phyloP scores from a whole-genome alignment of 352 stramenopile genomes.

The Phytopythium chamaehyphon region DNA sequence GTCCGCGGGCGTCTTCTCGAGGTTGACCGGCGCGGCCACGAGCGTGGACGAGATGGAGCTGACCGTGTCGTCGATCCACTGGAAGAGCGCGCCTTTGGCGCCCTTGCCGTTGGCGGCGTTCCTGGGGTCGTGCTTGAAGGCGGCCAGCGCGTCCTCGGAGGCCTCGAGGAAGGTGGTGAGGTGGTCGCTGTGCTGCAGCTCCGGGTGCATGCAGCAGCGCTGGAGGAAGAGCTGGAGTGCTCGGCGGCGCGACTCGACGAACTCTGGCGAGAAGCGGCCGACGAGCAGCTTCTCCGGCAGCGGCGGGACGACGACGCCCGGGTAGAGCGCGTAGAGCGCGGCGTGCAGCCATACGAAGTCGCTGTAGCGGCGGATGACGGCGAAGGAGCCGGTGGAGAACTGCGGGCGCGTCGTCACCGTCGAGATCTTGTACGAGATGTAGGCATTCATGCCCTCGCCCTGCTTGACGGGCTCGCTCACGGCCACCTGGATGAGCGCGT shows the following conservation, averaged over 20 bases:
- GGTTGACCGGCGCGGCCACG: conserved; percentile 35
- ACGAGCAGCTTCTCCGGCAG: conserved; percentile 96
- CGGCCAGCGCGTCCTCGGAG: conserved; percentile 58
- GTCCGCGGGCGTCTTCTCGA: conserved; percentile 89
- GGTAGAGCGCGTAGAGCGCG: conserved; percentile 82
- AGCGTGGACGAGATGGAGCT: conserved; percentile 78
- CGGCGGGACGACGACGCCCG: conserved; percentile 90
- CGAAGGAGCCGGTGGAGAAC: conserved; percentile 85
- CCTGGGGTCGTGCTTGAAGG: conserved; percentile 65
- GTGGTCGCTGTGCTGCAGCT: conserved; percentile 82
- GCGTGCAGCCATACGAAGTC: conserved; percentile 97
- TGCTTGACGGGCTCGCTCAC: conserved; percentile 96
- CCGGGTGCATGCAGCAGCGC: conserved; percentile 72
- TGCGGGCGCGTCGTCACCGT: conserved; percentile 71
- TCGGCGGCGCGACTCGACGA: conserved; percentile 82
- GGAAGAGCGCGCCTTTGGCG: conserved; percentile 64
- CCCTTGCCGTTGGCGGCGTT: conserved; percentile 40
- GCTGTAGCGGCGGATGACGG: conserved; percentile 91
- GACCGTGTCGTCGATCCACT: conserved; percentile 87
- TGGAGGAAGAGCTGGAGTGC: conserved; percentile 80
- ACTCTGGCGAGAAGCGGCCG: conserved; percentile 91
- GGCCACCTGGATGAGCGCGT: conserved; percentile 63
- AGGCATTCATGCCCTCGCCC: conserved; percentile 96
- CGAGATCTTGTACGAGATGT: conserved; percentile 96
- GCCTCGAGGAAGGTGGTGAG: conserved; percentile 83